Percentiles rank a stretch among this genome's conserved stretches.
Evolutionary conservation across 345 rosid genomes (phyloP).

Genomic region (Populus simonii): DNA sequence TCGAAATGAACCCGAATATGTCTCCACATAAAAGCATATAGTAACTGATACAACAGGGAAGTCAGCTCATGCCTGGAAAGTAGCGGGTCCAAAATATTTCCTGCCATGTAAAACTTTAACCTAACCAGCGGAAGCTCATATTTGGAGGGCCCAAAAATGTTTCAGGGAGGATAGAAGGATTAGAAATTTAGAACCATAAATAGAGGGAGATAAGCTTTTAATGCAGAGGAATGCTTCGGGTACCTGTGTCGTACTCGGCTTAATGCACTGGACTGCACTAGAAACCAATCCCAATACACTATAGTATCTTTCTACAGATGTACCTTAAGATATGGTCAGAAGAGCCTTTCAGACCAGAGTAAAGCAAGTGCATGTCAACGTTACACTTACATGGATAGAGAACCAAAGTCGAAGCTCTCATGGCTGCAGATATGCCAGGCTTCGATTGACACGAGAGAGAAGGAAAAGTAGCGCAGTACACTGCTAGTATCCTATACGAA

Average conservation of each 20-base stretch:
- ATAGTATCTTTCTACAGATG: conserved; percentile 36
- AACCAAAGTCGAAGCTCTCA: conserved; percentile 25
- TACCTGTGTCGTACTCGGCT: too few relatives aligned
- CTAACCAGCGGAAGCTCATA: conserved; percentile 12
- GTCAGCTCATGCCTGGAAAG: too few relatives aligned
- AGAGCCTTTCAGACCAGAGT: conserved; percentile 5
- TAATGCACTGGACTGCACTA: neutral
- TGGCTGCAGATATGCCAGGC: conserved; percentile 39
- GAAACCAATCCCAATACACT: conserved; percentile 25
- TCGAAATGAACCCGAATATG: too few relatives aligned
- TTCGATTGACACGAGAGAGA: conserved; percentile 37
- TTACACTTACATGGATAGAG: neutral
- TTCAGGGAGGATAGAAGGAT: neutral
- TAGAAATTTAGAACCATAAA: neutral
- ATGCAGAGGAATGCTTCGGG: neutral
- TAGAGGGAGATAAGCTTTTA: neutral
- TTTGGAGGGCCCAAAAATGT: conserved; percentile 26
- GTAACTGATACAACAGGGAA: too few relatives aligned
- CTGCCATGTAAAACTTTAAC: neutral
- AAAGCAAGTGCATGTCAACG: conserved; percentile 39
- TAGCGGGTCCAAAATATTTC: too few relatives aligned
- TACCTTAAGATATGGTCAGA: conserved; percentile 40
- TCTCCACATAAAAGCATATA: too few relatives aligned
- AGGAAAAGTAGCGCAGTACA: neutral
- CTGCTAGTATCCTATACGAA: too few relatives aligned